Percentiles rank a stretch among this genome's conserved stretches.
Conservation (phyloP, 345 rosid genomes). For the Angophora floribunda region DNA sequence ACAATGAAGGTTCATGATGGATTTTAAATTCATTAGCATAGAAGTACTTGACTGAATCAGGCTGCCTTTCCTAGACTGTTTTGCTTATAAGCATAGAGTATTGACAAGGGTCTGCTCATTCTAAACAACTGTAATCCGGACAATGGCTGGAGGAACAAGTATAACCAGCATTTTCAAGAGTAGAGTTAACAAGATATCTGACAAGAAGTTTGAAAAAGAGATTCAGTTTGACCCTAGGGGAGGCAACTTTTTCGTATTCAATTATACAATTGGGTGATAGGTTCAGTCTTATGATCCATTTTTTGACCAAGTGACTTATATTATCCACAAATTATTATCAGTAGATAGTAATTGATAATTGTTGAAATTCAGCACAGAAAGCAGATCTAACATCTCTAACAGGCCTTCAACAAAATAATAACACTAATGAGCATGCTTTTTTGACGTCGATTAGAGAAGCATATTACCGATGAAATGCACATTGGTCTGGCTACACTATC, state of each 20-base stretch:
- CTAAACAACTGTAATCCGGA: background rate
- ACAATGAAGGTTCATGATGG: background rate
- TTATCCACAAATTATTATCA: background rate
- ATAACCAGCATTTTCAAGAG: background rate
- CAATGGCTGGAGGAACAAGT: background rate
- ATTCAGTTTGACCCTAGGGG: background rate
- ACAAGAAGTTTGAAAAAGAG: background rate
- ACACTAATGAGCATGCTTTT: background rate
- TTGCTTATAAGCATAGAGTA: background rate
- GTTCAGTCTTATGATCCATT: background rate
- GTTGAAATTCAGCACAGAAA: background rate
- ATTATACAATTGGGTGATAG: background rate
- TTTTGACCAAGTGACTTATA: background rate
- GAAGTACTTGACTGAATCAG: background rate
- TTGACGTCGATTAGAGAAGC: background rate
- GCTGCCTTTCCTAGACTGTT: background rate
- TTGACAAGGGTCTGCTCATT: background rate
- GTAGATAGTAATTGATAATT: background rate
- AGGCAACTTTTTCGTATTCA: background rate
- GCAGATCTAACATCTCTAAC: background rate
- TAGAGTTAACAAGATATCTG: background rate
- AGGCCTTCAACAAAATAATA: background rate
- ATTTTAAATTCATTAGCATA: background rate
- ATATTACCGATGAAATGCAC: constrained; percentile 53
- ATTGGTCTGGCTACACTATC: constrained; percentile 28